Evolutionary conservation across 495 filamentous ascomycete species (phyloP).

Genomic region (Aspergillus conjunctus): DNA sequence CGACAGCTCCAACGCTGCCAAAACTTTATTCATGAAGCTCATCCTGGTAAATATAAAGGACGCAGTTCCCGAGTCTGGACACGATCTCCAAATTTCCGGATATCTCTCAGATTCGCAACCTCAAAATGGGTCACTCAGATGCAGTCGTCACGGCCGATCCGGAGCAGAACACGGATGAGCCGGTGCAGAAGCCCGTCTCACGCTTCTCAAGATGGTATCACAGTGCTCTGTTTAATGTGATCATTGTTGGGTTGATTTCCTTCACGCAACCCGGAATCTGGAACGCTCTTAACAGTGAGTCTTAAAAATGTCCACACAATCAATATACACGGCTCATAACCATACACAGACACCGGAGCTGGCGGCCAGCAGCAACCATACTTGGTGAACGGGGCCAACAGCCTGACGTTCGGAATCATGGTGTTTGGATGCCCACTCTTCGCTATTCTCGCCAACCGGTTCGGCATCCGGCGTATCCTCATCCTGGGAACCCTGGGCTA

Average conservation of each 20-base stretch:
- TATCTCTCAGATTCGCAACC: no score
- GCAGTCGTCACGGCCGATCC: conserved; percentile 7
- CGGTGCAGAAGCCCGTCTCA: conserved; percentile 9
- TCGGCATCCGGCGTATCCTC: conserved; percentile 9
- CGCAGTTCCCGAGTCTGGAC: neutral
- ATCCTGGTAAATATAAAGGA: neutral
- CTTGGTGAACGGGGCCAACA: conserved; percentile 17
- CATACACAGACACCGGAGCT: conserved; percentile 12
- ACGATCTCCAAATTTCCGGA: neutral
- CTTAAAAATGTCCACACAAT: no score
- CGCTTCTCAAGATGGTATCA: conserved; percentile 15
- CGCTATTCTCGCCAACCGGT: conserved; percentile 18
- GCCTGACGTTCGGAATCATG: conserved; percentile 19
- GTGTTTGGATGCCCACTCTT: conserved; percentile 18
- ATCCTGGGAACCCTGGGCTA: conserved; percentile 19
- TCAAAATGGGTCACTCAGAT: conserved; percentile 6
- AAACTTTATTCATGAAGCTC: no score
- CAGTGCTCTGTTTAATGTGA: conserved; percentile 19
- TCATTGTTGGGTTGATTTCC: conserved; percentile 16
- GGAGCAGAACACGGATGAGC: conserved; percentile 9
- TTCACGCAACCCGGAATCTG: conserved; percentile 18
- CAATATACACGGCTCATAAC: no score
- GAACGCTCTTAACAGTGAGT: conserved; percentile 16
- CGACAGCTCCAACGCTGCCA: no score
- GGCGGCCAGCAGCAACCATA: conserved; percentile 17